Conservation (phyloP, 2,329 filamentous ascomycete species). For the Colletotrichum limetticola region DNA sequence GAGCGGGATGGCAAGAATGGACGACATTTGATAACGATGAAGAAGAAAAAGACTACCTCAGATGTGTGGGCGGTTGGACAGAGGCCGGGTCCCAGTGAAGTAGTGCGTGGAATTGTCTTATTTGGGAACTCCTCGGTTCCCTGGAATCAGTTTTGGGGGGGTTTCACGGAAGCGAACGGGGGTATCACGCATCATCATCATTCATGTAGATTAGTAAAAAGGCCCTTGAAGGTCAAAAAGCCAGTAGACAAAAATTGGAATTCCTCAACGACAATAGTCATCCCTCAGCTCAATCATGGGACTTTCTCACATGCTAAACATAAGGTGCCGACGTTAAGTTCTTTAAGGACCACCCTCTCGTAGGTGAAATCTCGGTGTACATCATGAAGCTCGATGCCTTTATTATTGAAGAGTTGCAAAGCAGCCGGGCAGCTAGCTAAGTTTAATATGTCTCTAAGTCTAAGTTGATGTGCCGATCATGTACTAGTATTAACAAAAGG, state of each 20-base stretch:
- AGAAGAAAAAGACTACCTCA: not conserved
- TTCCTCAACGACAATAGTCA: not conserved
- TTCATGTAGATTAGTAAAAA: conserved; percentile 16
- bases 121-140: conserved; percentile 1
- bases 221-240: not conserved
- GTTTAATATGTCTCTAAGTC: not conserved
- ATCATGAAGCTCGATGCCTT: not conserved
- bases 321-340: too few species aligned
- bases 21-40: not conserved
- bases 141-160: not conserved
- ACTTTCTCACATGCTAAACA: not conserved
- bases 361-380: too few species aligned
- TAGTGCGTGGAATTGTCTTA: not conserved
- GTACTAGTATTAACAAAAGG: not conserved
- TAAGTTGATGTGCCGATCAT: not conserved
- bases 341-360: too few species aligned
- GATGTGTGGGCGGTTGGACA: not conserved
- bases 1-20: not conserved
- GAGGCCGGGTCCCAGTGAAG: not conserved
- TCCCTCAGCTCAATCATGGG: not conserved
- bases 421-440: not conserved
- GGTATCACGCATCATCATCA: conserved; percentile 1
- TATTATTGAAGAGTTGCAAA: not conserved
- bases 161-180: not conserved
- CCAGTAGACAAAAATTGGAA: conserved; percentile 3